Conservation (phyloP, 2,329 filamentous ascomycete species). For the Pseudocercospora vitis region DNA sequence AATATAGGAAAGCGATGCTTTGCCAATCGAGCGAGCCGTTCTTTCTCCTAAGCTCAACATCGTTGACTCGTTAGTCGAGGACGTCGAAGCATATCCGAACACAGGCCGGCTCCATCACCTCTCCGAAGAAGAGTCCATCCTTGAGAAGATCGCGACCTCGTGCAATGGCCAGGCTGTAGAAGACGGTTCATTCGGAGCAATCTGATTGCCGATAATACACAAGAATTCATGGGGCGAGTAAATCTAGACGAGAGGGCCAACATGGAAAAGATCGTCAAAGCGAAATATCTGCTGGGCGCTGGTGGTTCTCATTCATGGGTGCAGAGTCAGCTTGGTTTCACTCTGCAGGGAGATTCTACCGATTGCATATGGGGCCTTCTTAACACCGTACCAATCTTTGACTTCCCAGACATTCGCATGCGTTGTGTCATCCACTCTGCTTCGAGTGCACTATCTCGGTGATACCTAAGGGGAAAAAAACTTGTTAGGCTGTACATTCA, state of each 20-base stretch:
- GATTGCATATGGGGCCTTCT: conserved; percentile 36
- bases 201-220: conserved; percentile 28
- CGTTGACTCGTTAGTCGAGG: conserved; percentile 52
- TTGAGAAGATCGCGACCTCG: conserved; percentile 44
- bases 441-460: conserved; percentile 69
- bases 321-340: conserved; percentile 47
- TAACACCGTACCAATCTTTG: conserved; percentile 33
- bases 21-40: conserved; percentile 60
- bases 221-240: conserved; percentile 13
- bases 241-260: conserved; percentile 15
- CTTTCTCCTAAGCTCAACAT: conserved; percentile 58
- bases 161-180: conserved; percentile 36
- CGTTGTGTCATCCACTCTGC: conserved; percentile 72
- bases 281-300: conserved; percentile 68
- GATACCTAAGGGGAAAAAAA: conserved; percentile 63
- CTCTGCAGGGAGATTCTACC: conserved; percentile 32
- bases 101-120: conserved; percentile 60
- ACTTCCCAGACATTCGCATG: conserved; percentile 64
- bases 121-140: conserved; percentile 58
- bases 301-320: conserved; percentile 73
- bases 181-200: conserved; percentile 62
- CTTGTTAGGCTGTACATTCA: conserved; percentile 33
- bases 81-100: conserved; percentile 59
- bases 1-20: conserved; percentile 50
- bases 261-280: conserved; percentile 45